Percentiles rank a stretch among this genome's conserved stretches.
phyloP scores from a whole-genome alignment of 176 grass and related monocot genomes.

The sorghum (Sorghum bicolor) region DNA sequence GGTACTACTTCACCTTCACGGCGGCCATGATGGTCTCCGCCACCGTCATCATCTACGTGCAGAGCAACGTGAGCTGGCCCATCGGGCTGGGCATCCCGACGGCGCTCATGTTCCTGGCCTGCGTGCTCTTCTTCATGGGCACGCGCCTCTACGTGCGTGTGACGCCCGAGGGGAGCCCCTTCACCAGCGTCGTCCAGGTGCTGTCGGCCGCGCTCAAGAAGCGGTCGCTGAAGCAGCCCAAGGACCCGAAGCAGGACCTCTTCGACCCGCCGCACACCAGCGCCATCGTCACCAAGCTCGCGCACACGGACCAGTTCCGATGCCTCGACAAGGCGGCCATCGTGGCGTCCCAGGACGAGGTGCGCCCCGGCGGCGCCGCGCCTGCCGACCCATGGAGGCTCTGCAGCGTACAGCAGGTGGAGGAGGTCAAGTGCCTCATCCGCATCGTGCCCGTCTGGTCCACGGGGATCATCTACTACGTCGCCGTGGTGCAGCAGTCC shows the following conservation, averaged over 20 bases:
- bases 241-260: conserved; percentile 76
- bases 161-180: conserved; percentile 65
- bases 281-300: conserved; percentile 56
- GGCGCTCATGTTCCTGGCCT: conserved; percentile 77
- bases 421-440: conserved; percentile 87
- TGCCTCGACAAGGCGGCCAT: conserved; percentile 89
- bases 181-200: conserved; percentile 84
- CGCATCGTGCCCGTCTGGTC: conserved; percentile 84
- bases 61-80: conserved; percentile 91
- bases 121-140: conserved; percentile 83
- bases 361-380: conserved; percentile 22
- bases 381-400: conserved; percentile 59
- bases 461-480: conserved; percentile 85
- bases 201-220: conserved; percentile 44
- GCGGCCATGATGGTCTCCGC: conserved; percentile 76
- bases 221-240: conserved; percentile 56
- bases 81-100: conserved; percentile 76
- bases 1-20: conserved; percentile 99
- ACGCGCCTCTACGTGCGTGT: conserved; percentile 74
- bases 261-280: conserved; percentile 83
- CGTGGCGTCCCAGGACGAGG: conserved; percentile 44
- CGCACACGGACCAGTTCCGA: conserved; percentile 80
- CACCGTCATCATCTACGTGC: conserved; percentile 97
- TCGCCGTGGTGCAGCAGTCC: conserved; percentile 82
- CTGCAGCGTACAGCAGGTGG: conserved; percentile 86